A percentile compares a stretch with the other conserved stretches of the same genome.
phyloP scores from a whole-genome alignment of 2,329 filamentous ascomycete genomes.

The Aureobasidium uvarum region DNA sequence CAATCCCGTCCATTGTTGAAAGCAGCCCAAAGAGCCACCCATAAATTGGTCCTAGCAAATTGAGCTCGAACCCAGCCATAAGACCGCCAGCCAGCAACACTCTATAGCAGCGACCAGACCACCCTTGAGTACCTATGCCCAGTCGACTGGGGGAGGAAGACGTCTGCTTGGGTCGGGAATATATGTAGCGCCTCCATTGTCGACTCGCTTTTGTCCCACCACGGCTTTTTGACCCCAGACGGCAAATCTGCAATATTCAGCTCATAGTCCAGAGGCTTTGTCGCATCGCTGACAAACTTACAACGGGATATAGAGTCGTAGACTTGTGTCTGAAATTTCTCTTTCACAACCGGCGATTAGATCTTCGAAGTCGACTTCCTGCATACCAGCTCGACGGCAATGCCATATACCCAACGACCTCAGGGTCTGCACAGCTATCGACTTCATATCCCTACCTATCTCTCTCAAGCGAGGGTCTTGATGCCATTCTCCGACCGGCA shows the following conservation, averaged over 20 bases:
- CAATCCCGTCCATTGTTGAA: neutral
- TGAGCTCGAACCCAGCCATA: neutral
- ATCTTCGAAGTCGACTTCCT: conserved; percentile 17
- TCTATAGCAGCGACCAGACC: neutral
- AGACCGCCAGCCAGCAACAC: neutral
- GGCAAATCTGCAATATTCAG: conserved; percentile 24
- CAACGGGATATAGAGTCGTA: conserved; percentile 28
- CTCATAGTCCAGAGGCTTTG: neutral
- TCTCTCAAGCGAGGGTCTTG: conserved; percentile 1
- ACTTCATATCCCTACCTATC: conserved; percentile 20
- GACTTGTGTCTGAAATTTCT: conserved; percentile 23
- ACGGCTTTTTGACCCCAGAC: conserved; percentile 24
- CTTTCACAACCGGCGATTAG: conserved; percentile 23
- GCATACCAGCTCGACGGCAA: conserved; percentile 26
- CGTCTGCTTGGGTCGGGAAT: neutral
- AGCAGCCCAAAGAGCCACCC: neutral
- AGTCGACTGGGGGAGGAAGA: conserved; percentile 14
- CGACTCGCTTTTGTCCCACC: neutral
- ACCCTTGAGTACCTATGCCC: neutral
- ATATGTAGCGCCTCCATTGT: neutral
- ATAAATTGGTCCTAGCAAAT: no score
- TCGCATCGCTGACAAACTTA: neutral
- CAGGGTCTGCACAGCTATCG: conserved; percentile 21
- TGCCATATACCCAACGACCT: conserved; percentile 28
- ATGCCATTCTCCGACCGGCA: conserved; percentile 28